Evolutionary conservation across 2,329 filamentous ascomycete species (phyloP).

Genomic region (Pseudocercospora pini-densiflorae): DNA sequence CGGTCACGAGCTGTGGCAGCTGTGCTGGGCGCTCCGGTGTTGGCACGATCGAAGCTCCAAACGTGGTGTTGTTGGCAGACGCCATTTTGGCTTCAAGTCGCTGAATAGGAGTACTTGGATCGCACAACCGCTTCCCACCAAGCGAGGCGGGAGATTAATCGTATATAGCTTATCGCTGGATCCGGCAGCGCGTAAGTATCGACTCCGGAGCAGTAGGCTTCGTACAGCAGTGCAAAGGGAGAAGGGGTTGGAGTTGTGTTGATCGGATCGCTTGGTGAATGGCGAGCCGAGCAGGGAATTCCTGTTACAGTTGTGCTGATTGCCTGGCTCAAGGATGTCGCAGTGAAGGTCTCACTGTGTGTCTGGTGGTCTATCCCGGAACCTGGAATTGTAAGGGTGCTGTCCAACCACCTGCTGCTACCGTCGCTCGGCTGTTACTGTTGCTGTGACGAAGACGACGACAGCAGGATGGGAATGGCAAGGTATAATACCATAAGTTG

Average conservation of each 20-base stretch:
- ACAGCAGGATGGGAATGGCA: neutral
- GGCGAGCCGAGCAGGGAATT: slow-evolving; percentile 15
- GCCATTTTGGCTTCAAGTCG: slow-evolving; percentile 17
- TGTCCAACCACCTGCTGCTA: slow-evolving; percentile 1
- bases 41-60: slow-evolving; percentile 49
- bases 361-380: slow-evolving; percentile 1
- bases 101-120: neutral
- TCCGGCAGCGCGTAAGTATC: neutral
- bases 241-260: neutral
- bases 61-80: slow-evolving; percentile 38
- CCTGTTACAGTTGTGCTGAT: neutral
- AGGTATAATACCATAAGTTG: neutral
- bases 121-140: neutral
- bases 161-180: neutral
- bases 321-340: slow-evolving; percentile 3
- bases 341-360: slow-evolving; percentile 6
- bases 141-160: neutral
- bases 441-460: neutral
- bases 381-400: neutral
- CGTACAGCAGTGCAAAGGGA: neutral
- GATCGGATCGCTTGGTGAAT: slow-evolving; percentile 10
- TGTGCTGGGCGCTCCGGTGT: slow-evolving; percentile 26
- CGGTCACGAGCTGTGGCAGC: slow-evolving; percentile 37
- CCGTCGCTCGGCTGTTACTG: neutral
- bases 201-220: neutral